These are phyloP conservation scores for Suzukiozyma palmioleophila DNA, from an alignment of 1,139 yeast species.

Conservation along the genomic window DNA sequence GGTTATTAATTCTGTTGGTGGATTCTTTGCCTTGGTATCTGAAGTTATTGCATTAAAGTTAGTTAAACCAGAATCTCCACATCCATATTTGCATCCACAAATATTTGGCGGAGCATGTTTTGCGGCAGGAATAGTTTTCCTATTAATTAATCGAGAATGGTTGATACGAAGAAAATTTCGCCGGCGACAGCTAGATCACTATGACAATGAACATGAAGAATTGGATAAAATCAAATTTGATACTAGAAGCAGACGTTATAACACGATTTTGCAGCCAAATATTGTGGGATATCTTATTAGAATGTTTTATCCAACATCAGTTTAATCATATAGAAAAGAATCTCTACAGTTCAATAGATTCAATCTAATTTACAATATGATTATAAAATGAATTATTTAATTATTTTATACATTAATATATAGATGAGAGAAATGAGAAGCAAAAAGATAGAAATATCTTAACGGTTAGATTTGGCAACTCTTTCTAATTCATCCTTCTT, in stretches of 20 bases:
- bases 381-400: not conserved
- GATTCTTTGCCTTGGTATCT: conserved; percentile 33
- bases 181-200: not conserved
- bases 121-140: conserved; percentile 24
- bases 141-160: conserved; percentile 30
- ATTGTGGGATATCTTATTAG: conserved; percentile 13
- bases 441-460: conserved; percentile 18
- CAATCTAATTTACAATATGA: not conserved
- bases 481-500: conserved; percentile 99
- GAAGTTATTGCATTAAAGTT: conserved; percentile 39
- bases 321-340: conserved; percentile 8
- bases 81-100: conserved; percentile 49
- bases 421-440: conserved; percentile 1
- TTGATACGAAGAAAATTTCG: conserved; percentile 12
- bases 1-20: conserved; percentile 29
- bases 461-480: conserved; percentile 99
- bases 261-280: conserved; percentile 12
- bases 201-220: conserved; percentile 1
- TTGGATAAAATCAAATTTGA: conserved; percentile 13
- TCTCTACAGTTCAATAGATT: too few species aligned
- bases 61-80: conserved; percentile 18
- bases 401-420: conserved; percentile 1
- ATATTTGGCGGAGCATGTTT: conserved; percentile 43
- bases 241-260: conserved; percentile 17
- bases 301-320: conserved; percentile 21